These are phyloP conservation scores for Fusarium siculi DNA, from an alignment of 2,329 filamentous ascomycete genomes.

Conservation along the genomic window DNA sequence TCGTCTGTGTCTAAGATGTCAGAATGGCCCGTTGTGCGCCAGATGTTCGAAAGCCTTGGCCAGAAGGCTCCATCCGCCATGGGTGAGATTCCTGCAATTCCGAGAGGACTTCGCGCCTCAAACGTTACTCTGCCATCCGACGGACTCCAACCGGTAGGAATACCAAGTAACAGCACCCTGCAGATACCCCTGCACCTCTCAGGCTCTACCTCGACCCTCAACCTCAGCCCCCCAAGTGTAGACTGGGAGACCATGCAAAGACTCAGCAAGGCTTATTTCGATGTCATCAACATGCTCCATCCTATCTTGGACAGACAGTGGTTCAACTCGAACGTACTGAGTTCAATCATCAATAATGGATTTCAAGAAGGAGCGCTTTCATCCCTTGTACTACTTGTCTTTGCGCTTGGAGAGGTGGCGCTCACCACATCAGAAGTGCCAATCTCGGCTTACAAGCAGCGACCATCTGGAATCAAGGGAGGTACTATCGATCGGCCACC, in stretches of 20 bases:
- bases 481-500: constrained; percentile 62
- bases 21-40: constrained; percentile 43
- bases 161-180: constrained; percentile 30
- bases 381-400: constrained; percentile 65
- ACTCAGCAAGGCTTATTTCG: constrained; percentile 66
- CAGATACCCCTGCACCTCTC: constrained; percentile 38
- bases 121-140: constrained; percentile 33
- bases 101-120: constrained; percentile 39
- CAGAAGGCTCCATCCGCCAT: constrained; percentile 36
- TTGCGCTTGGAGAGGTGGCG: constrained; percentile 68
- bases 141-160: constrained; percentile 35
- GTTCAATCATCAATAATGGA: constrained; percentile 53
- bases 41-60: constrained; percentile 41
- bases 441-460: constrained; percentile 55
- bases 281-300: constrained; percentile 67
- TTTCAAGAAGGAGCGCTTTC: constrained; percentile 62
- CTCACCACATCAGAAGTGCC: constrained; percentile 61
- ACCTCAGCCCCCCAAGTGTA: constrained; percentile 44
- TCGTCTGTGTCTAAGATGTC: constrained; percentile 41
- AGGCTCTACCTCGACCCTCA: constrained; percentile 21
- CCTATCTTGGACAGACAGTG: constrained; percentile 67
- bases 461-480: constrained; percentile 63
- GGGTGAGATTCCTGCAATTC: constrained; percentile 31
- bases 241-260: constrained; percentile 61
- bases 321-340: constrained; percentile 61